Evolutionary conservation across 352 stramenopile genomes (phyloP).

Genomic region (Phytophthora ramorum): DNA sequence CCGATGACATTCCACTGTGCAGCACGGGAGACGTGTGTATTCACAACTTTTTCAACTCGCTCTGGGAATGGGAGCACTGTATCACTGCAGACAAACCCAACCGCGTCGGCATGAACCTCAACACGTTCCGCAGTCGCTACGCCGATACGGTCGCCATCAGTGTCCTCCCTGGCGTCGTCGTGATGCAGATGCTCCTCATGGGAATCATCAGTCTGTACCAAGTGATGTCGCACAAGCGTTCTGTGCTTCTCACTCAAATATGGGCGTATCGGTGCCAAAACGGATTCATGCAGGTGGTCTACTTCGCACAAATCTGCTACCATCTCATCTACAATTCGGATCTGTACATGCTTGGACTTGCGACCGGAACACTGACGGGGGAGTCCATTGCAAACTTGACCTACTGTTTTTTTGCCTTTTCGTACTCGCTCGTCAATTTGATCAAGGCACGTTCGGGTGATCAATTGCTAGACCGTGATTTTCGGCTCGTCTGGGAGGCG

Average conservation of each 20-base stretch:
- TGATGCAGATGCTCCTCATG: slow-evolving; percentile 32
- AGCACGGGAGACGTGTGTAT: slow-evolving; percentile 20
- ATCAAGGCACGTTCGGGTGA: slow-evolving; percentile 18
- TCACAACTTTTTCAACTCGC: slow-evolving; percentile 30
- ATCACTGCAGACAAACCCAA: background rate
- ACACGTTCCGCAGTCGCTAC: slow-evolving; percentile 21
- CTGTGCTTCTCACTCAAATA: slow-evolving; percentile 29
- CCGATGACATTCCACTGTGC: slow-evolving; percentile 27
- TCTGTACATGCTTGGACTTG: slow-evolving; percentile 27
- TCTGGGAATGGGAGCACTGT: slow-evolving; percentile 22
- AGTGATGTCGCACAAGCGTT: slow-evolving; percentile 26
- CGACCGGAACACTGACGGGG: slow-evolving; percentile 28
- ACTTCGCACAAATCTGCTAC: slow-evolving; percentile 28
- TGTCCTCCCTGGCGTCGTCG: slow-evolving; percentile 22
- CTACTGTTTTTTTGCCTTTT: slow-evolving; percentile 23
- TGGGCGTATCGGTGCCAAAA: slow-evolving; percentile 37
- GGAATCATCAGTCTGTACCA: slow-evolving; percentile 21
- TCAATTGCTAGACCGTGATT: slow-evolving; percentile 22
- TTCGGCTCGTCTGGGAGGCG: slow-evolving; percentile 26
- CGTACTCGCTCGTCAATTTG: slow-evolving; percentile 23
- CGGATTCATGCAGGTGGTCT: slow-evolving; percentile 24
- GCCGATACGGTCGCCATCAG: slow-evolving; percentile 21
- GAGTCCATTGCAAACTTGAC: slow-evolving; percentile 28
- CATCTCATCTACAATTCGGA: slow-evolving; percentile 28
- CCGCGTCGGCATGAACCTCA: slow-evolving; percentile 17